Evolutionary conservation across 2,329 filamentous ascomycete genomes (phyloP), one percentile per base, ranked within the genome.

Genomic region (Trichophyton equinum): DNA sequence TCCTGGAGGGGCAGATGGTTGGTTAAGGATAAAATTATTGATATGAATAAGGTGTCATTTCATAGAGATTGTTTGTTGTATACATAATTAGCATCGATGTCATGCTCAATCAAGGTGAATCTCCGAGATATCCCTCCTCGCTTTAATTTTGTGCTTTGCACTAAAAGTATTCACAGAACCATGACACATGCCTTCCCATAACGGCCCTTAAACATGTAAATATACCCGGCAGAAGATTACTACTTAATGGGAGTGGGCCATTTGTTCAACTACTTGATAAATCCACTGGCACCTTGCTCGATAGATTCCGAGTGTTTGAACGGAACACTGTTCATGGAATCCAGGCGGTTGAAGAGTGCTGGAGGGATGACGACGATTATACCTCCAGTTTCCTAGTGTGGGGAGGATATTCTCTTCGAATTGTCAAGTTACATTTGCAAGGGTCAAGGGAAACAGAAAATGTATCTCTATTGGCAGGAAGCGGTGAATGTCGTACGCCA

Each of bases 381-480:
- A 62, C 9, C 2, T 57, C 64, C 4, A 68, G 64, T 36, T 60
- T 75, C 18, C 75, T 92, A 4, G 73, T 86, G 15, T 95, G 89
- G 88, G 90, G 90, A 44, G 86, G 85, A 1, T 77, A 78, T 15
- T 81, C 77, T 1, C 74, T 88, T 8, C 67, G 74, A 58, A 61
- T 70, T 5, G n/a, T 81, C 11, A 33, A 51, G 63, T 30, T 56
- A 55, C 79, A 9, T 62, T 68, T 20, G n/a, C 18, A 38, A 3
- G 6, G 44, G 30, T 33, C 59, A 15, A 30, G 62, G 65, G 3
- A 44, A 58, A 58, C 63, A 42, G n/a, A 67, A 44, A 36, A 65
- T 59, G 58, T 51, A 40, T 63, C 59, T 15, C 62, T 72, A 51
- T 74, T 60, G 40, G 62, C 65, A 61, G 72, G 61, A 40, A 74